phyloP scores from a whole-genome alignment of 75 land plant genomes.

The Sequoia sempervirens region DNA sequence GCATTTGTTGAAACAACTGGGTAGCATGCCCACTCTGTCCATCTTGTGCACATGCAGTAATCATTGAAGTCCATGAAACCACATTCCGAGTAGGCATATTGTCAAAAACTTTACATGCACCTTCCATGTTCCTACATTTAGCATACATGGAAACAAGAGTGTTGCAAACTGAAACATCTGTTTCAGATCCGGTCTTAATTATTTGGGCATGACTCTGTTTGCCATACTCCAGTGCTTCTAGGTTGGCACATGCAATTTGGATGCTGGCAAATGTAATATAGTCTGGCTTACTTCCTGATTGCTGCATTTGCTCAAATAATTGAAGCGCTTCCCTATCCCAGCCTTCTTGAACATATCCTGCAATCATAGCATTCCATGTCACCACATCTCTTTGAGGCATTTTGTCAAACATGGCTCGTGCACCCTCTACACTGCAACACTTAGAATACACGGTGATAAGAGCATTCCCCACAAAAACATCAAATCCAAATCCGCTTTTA shows the following conservation, averaged over 20 bases:
- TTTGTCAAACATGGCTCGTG: constrained; percentile 26
- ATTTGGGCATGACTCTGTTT: constrained; percentile 22
- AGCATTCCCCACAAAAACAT: constrained; percentile 19
- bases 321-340: constrained; percentile 18
- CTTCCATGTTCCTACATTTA: constrained; percentile 20
- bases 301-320: constrained; percentile 37
- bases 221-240: constrained; percentile 39
- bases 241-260: constrained; percentile 29
- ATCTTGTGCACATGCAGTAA: constrained; percentile 44
- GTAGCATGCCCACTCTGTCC: constrained; percentile 27
- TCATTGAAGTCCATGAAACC: constrained; percentile 44
- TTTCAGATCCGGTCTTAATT: background rate
- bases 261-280: constrained; percentile 44
- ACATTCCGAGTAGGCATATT: constrained; percentile 35
- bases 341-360: constrained; percentile 28
- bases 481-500: background rate
- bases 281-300: constrained; percentile 25
- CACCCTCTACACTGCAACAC: constrained; percentile 33
- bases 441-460: constrained; percentile 33
- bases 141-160: constrained; percentile 29
- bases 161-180: constrained; percentile 29
- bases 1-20: constrained; percentile 26
- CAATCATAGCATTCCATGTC: constrained; percentile 60
- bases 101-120: constrained; percentile 38
- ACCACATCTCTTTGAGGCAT: constrained; percentile 33